A percentile compares a stretch with the other conserved stretches of the same genome.
Evolutionary conservation across 2,329 filamentous ascomycete genomes (phyloP).

Genomic region (Corniculantispora saksenae): DNA sequence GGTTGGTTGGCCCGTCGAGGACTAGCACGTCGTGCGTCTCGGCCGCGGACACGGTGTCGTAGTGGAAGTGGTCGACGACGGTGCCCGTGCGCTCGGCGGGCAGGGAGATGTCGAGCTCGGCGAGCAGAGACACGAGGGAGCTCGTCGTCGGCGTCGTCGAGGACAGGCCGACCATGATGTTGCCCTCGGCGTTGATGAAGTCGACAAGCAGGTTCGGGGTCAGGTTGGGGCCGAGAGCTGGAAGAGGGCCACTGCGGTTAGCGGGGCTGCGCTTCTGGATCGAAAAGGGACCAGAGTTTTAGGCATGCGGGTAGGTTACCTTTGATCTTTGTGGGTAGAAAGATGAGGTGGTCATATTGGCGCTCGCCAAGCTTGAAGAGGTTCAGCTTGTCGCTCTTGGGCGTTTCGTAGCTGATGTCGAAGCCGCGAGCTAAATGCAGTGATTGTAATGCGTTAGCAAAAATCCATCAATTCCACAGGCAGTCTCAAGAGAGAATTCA

Average conservation of each 20-base stretch:
- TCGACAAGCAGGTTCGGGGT: slow-evolving; percentile 84
- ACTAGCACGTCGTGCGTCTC: slow-evolving; percentile 90
- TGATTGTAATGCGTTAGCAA: slow-evolving; percentile 25
- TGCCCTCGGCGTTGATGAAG: slow-evolving; percentile 89
- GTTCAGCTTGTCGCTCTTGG: slow-evolving; percentile 74
- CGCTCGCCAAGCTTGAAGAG: slow-evolving; percentile 86
- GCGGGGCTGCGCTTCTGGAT: background rate
- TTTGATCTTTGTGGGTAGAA: slow-evolving; percentile 89
- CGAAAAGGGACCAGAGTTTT: background rate
- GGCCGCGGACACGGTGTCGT: slow-evolving; percentile 72
- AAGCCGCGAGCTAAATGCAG: slow-evolving; percentile 73
- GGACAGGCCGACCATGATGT: slow-evolving; percentile 84
- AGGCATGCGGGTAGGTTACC: slow-evolving; percentile 50
- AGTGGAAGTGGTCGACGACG: slow-evolving; percentile 95
- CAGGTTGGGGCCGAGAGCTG: slow-evolving; percentile 83
- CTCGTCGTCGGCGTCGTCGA: slow-evolving; percentile 69
- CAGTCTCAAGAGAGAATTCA: background rate
- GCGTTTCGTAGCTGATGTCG: slow-evolving; percentile 76
- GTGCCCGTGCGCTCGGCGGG: slow-evolving; percentile 81
- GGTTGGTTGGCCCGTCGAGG: slow-evolving; percentile 63
- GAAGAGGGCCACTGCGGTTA: slow-evolving; percentile 11
- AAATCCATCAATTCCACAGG: background rate
- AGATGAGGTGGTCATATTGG: slow-evolving; percentile 85
- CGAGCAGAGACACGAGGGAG: slow-evolving; percentile 74
- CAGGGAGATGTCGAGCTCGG: slow-evolving; percentile 87